phyloP scores from a whole-genome alignment of 345 rosid genomes.

The Brassica nigra region DNA sequence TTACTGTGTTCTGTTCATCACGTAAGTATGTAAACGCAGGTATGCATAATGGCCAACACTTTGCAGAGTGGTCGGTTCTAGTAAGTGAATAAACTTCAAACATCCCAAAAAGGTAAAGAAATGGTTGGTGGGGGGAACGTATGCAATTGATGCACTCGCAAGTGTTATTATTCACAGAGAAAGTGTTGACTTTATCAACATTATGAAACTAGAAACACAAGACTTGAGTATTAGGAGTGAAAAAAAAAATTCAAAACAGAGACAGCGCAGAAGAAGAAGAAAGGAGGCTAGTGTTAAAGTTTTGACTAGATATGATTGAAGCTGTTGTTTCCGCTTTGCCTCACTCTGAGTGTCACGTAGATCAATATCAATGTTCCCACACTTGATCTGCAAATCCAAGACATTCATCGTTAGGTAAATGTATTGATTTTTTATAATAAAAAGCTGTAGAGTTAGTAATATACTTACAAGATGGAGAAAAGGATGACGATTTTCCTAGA shows the following conservation, averaged over 20 bases:
- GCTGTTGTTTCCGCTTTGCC: slow-evolving; percentile 56
- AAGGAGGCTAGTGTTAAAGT: slow-evolving; percentile 25
- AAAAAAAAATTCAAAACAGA: background rate
- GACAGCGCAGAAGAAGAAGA: background rate
- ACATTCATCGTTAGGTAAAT: background rate
- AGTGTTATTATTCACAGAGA: slow-evolving; percentile 18
- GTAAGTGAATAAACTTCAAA: background rate
- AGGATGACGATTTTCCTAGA: slow-evolving; percentile 81
- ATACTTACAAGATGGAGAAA: slow-evolving; percentile 79
- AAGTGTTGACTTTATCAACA: slow-evolving; percentile 31
- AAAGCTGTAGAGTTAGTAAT: background rate
- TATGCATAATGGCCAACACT: no score
- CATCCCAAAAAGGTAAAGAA: background rate
- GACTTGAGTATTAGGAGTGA: background rate
- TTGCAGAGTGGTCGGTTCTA: no score
- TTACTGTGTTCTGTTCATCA: background rate
- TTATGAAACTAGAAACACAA: slow-evolving; percentile 15
- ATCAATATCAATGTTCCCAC: slow-evolving; percentile 84
- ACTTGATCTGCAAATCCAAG: slow-evolving; percentile 67
- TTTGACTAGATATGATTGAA: slow-evolving; percentile 46
- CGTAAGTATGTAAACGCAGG: no score
- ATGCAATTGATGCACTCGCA: slow-evolving; percentile 13
- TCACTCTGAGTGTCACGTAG: slow-evolving; percentile 78
- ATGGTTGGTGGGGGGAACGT: background rate
- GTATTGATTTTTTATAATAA: background rate